phyloP scores from a whole-genome alignment of 495 filamentous ascomycete genomes.

The Paragyromitra xinjiangensis region DNA sequence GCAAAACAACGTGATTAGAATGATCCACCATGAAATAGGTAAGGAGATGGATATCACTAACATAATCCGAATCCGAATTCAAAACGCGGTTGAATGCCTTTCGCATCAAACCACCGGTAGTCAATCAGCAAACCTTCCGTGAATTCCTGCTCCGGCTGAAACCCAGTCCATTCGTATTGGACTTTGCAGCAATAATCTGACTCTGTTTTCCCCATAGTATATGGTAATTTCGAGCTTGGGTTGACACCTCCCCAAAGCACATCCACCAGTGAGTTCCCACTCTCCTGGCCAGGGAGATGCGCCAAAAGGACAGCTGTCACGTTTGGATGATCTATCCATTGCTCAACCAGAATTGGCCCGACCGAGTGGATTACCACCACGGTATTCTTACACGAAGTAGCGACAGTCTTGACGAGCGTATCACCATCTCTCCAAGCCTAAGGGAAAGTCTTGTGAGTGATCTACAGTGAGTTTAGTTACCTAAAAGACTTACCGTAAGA shows the following conservation, averaged over 20 bases:
- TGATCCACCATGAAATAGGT: no score
- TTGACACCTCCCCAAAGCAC: constrained; percentile 65
- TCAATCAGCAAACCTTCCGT: constrained; percentile 65
- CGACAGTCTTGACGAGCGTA: constrained; percentile 64
- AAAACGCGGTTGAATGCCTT: constrained; percentile 61
- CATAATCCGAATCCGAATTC: constrained; percentile 63
- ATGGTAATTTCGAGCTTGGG: constrained; percentile 70
- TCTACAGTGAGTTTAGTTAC: neutral
- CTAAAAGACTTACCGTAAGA: constrained; percentile 41
- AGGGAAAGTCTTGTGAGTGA: constrained; percentile 55
- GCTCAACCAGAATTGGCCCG: constrained; percentile 63
- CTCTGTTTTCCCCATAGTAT: constrained; percentile 65
- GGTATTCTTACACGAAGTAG: constrained; percentile 64
- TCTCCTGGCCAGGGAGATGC: constrained; percentile 67
- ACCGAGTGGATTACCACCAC: constrained; percentile 67
- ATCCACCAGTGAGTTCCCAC: constrained; percentile 65
- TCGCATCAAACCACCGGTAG: constrained; percentile 65
- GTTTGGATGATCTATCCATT: constrained; percentile 65
- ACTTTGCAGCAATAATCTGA: constrained; percentile 60
- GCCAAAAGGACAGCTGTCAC: constrained; percentile 67
- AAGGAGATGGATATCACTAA: constrained; percentile 1
- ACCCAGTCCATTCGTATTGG: constrained; percentile 14
- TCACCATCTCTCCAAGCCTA: constrained; percentile 65
- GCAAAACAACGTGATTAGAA: constrained; percentile 9
- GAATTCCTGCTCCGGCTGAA: constrained; percentile 56